A percentile compares a stretch with the other conserved stretches of the same genome.
phyloP scores from a whole-genome alignment of 1,284 basidiomycete genomes.

The Cutaneotrichosporon mucoides region DNA sequence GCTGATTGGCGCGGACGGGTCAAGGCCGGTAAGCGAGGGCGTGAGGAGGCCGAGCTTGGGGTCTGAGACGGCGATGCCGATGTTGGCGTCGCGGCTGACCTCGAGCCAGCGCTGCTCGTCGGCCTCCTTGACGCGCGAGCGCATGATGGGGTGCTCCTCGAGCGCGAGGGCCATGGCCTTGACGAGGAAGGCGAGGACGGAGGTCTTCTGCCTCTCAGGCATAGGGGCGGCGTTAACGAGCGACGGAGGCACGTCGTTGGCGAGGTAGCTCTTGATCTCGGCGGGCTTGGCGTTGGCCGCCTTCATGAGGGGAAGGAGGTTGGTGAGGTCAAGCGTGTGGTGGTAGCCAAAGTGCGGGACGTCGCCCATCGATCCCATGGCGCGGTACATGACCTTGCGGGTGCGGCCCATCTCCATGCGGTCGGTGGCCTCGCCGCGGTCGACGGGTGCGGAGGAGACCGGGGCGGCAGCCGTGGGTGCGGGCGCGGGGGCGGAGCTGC shows the following conservation, averaged over 20 bases:
- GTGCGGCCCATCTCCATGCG: conserved; percentile 64
- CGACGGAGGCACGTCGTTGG: conserved; percentile 55
- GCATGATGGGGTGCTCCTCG: conserved; percentile 56
- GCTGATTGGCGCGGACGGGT: conserved; percentile 63
- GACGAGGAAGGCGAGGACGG: conserved; percentile 77
- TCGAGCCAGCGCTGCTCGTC: conserved; percentile 34
- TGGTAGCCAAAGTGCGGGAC: conserved; percentile 80
- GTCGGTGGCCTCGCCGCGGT: conserved; percentile 63
- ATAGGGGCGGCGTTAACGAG: conserved; percentile 46
- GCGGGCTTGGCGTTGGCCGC: conserved; percentile 60
- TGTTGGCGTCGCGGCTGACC: conserved; percentile 31
- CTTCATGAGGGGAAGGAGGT: conserved; percentile 66
- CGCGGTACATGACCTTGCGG: conserved; percentile 78
- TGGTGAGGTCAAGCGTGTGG: conserved; percentile 76
- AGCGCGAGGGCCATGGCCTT: conserved; percentile 78
- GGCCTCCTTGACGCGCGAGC: conserved; percentile 27
- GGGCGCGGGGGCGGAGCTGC: background rate
- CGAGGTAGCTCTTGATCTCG: conserved; percentile 38
- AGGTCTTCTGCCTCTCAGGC: conserved; percentile 52
- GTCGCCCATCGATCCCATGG: conserved; percentile 61
- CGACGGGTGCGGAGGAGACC: conserved; percentile 1
- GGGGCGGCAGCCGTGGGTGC: conserved; percentile 3
- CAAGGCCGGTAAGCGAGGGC: conserved; percentile 66
- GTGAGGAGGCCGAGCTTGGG: conserved; percentile 76
- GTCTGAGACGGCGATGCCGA: conserved; percentile 53